Evolutionary conservation across 441 rosid genomes (phyloP).

Genomic region (Syzygium malaccense): DNA sequence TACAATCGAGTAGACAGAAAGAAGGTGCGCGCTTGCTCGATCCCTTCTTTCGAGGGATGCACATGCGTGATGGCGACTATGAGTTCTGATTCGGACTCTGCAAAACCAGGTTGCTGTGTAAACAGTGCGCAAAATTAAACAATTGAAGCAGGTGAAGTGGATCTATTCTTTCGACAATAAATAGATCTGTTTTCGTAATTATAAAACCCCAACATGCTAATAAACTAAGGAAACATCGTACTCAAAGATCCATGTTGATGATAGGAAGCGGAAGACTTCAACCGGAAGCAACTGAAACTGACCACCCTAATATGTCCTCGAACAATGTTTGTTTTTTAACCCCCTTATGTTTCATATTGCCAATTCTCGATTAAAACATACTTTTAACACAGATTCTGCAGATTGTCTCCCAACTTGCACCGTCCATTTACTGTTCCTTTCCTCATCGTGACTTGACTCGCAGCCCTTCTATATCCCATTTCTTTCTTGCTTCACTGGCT

Average conservation of each 20-base stretch:
- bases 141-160: neutral
- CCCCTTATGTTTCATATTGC: neutral
- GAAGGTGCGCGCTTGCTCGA: neutral
- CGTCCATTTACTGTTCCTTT: neutral
- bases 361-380: neutral
- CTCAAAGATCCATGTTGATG: neutral
- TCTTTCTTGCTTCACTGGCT: neutral
- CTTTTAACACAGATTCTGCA: neutral
- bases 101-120: neutral
- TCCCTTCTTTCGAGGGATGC: neutral
- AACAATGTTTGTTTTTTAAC: neutral
- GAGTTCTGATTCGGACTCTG: neutral
- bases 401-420: neutral
- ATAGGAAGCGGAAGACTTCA: neutral
- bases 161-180: conserved; percentile 7
- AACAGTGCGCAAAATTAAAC: neutral
- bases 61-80: neutral
- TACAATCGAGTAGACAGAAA: neutral
- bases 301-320: neutral
- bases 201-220: conserved; percentile 7
- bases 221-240: conserved; percentile 7
- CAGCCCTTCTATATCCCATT: neutral
- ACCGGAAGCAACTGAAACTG: neutral
- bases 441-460: neutral
- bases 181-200: neutral